Evolutionary conservation across 345 rosid genomes (phyloP), one percentile per base, ranked within the genome.

Genomic region (Lepidium didymum): DNA sequence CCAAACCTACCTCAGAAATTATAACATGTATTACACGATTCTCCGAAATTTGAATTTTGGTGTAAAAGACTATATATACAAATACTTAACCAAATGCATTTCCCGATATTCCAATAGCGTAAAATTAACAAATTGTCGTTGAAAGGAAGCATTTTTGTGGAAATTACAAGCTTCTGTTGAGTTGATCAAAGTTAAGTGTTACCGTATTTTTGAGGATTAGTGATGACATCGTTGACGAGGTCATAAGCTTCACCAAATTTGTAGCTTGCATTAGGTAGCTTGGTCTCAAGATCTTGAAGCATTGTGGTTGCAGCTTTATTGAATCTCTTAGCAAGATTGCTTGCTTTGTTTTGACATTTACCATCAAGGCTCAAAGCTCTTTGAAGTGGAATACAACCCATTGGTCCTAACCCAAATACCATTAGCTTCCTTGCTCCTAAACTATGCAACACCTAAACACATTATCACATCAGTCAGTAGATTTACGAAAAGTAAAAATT

Each of bases 381-480:
- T 78, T 93, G 98, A 0, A 93, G 88, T 15, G 98, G 98, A 62
- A 93, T 93, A 66, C 98, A 93, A n/a, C 98, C 97, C 93, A 93
- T 93, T 19, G 98, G 98, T 43, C 90, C 97, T 49, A 93, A 75
- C 29, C 98, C 98, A 56, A 90, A 90, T 61, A 87, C 94, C 85
- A 93, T 81, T 33, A 93, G 50, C 74, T 87, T 68, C 72, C 92
- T 77, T 6, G 95, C 96, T 21, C 96, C 98, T 37, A 90, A 57
- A 13, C 79, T 51, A 56, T 91, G 91, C 73, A 88, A 41, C 57
- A 70, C 23, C 97, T 90, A 73, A 7, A 56, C 9, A 62, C 13
- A 54, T 11, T 42, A 29, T 8, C 25, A 23, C 10, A 23, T 59
- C 16, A 44, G 47, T 52, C 50, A n/a, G 1, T 5, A 1, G 5